phyloP scores from a whole-genome alignment of 768 basidiomycete species.

The Cystoderma amianthinum region DNA sequence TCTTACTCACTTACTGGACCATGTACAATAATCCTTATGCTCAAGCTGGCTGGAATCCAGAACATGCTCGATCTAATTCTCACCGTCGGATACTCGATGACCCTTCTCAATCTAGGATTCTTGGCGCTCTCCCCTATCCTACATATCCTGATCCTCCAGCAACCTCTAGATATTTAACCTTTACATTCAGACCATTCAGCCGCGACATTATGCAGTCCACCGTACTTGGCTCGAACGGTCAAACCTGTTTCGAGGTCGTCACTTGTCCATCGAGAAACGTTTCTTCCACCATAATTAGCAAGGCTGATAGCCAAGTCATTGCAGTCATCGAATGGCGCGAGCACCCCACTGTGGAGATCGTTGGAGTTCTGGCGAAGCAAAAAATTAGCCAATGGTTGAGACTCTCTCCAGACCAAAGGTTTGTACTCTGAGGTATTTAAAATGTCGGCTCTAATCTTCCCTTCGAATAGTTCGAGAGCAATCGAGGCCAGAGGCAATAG shows the following conservation, averaged over 20 bases:
- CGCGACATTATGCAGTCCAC: conserved; percentile 34
- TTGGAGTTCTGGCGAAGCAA: conserved; percentile 24
- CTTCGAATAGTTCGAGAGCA: conserved; percentile 20
- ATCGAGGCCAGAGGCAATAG: conserved; percentile 30
- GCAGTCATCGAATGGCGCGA: conserved; percentile 37
- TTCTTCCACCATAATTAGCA: conserved; percentile 29
- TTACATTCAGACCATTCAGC: conserved; percentile 32
- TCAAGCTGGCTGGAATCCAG: conserved; percentile 2
- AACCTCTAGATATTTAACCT: conserved; percentile 24
- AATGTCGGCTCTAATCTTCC: background rate
- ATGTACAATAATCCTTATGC: conserved; percentile 3
- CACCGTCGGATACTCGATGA: background rate
- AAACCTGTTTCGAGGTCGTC: conserved; percentile 29
- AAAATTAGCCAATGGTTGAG: conserved; percentile 33
- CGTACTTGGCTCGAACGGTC: conserved; percentile 31
- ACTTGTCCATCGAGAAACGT: conserved; percentile 22
- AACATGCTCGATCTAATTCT: background rate
- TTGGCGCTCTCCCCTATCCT: conserved; percentile 9
- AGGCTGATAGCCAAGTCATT: conserved; percentile 24
- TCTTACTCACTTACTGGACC: no score
- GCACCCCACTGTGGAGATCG: conserved; percentile 27
- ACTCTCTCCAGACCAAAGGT: conserved; percentile 34
- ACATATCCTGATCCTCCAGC: conserved; percentile 1
- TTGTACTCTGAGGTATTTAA: conserved; percentile 8
- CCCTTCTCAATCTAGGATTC: conserved; percentile 6